Evolutionary conservation across 495 filamentous ascomycete species (phyloP).

Genomic region (Xylaria curta): DNA sequence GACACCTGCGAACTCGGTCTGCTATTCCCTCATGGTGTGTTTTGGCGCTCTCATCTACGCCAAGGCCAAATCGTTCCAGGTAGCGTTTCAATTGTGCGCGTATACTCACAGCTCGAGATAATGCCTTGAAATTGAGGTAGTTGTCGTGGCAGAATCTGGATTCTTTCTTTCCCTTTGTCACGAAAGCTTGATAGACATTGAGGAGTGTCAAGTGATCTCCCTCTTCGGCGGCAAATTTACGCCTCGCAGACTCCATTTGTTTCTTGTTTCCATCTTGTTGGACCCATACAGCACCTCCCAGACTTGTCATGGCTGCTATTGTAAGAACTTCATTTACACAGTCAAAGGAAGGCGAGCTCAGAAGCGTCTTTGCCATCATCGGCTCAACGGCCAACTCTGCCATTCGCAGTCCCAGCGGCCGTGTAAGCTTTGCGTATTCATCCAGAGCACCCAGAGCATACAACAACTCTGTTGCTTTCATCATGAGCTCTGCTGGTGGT

Average conservation of each 20-base stretch:
- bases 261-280: slow-evolving; percentile 79
- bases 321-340: slow-evolving; percentile 87
- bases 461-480: slow-evolving; percentile 85
- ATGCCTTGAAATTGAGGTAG: slow-evolving; percentile 80
- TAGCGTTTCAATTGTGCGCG: slow-evolving; percentile 85
- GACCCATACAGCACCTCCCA: slow-evolving; percentile 82
- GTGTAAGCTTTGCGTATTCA: slow-evolving; percentile 88
- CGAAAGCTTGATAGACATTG: slow-evolving; percentile 91
- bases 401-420: slow-evolving; percentile 86
- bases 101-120: slow-evolving; percentile 84
- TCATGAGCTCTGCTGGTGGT: slow-evolving; percentile 86
- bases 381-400: slow-evolving; percentile 94
- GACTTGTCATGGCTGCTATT: slow-evolving; percentile 93
- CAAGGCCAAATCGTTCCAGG: slow-evolving; percentile 82
- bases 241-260: slow-evolving; percentile 69
- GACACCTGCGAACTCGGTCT: slow-evolving; percentile 82
- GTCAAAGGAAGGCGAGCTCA: slow-evolving; percentile 75
- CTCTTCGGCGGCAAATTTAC: slow-evolving; percentile 91
- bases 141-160: slow-evolving; percentile 87
- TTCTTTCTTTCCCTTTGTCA: slow-evolving; percentile 85
- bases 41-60: slow-evolving; percentile 64
- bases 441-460: slow-evolving; percentile 91
- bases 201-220: slow-evolving; percentile 94
- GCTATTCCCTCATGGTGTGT: slow-evolving; percentile 50
- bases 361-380: slow-evolving; percentile 92